Percentiles rank a stretch among this genome's conserved stretches.
Conservation (phyloP, 768 basidiomycete genomes). For the Artomyces pyxidatus region DNA sequence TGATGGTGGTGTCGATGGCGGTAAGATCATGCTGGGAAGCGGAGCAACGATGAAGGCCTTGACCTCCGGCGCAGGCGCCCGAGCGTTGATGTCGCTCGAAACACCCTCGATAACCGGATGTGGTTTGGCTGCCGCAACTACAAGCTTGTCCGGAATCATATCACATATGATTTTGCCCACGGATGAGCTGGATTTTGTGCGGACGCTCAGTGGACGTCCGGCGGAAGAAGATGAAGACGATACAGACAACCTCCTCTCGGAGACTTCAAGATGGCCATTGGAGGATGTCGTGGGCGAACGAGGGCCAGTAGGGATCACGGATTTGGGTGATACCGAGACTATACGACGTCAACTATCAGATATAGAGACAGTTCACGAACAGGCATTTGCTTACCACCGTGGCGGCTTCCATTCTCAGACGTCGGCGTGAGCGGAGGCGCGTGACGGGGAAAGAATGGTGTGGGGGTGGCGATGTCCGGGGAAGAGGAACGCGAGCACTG, state of each 20-base stretch:
- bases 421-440: conserved; percentile 12
- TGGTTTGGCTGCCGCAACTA: conserved; percentile 18
- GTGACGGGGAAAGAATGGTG: conserved; percentile 6
- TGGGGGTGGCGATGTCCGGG: conserved; percentile 22
- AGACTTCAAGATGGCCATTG: background rate
- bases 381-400: background rate
- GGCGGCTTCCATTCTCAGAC: conserved; percentile 7
- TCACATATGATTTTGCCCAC: conserved; percentile 49
- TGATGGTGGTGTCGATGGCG: conserved; percentile 16
- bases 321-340: background rate
- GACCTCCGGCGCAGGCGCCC: background rate
- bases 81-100: background rate
- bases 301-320: background rate
- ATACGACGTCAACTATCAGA: background rate
- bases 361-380: too few relatives aligned
- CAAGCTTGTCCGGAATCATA: conserved; percentile 41
- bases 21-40: conserved; percentile 19
- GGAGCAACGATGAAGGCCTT: conserved; percentile 18
- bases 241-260: background rate
- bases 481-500: conserved; percentile 22
- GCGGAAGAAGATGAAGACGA: conserved; percentile 10
- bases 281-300: background rate
- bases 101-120: conserved; percentile 2
- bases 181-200: conserved; percentile 20
- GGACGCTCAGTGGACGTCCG: background rate